A percentile compares a stretch with the other conserved stretches of the same genome.
phyloP scores from a whole-genome alignment of 1,284 basidiomycete genomes.

The Peniophora sp. region DNA sequence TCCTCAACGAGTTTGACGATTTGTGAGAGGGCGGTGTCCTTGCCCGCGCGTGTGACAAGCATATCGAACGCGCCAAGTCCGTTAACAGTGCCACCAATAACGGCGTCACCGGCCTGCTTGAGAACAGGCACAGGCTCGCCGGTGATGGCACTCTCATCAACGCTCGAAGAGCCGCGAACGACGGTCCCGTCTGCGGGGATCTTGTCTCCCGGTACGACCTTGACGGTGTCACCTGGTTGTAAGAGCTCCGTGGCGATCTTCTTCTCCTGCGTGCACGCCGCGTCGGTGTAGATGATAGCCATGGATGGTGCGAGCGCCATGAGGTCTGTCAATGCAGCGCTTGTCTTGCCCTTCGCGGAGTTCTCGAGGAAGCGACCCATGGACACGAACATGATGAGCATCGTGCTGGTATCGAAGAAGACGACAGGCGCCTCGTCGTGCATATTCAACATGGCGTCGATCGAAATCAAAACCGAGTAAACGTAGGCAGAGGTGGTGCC shows the following conservation, averaged over 20 bases:
- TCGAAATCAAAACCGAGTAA: conserved; percentile 77
- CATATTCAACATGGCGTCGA: conserved; percentile 57
- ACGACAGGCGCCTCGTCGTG: conserved; percentile 75
- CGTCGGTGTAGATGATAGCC: conserved; percentile 90
- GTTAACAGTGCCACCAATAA: conserved; percentile 97
- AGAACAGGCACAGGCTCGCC: conserved; percentile 90
- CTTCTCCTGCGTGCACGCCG: conserved; percentile 75
- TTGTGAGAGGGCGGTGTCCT: conserved; percentile 93
- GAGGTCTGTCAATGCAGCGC: conserved; percentile 91
- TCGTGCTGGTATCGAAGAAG: conserved; percentile 98
- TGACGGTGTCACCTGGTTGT: conserved; percentile 89
- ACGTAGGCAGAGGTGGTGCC: conserved; percentile 92
- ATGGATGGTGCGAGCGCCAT: conserved; percentile 93
- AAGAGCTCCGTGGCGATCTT: conserved; percentile 92
- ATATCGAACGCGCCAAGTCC: conserved; percentile 95
- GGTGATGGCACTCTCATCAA: conserved; percentile 97
- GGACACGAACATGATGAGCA: conserved; percentile 97
- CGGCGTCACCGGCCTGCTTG: conserved; percentile 76
- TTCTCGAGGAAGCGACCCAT: conserved; percentile 96
- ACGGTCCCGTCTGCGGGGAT: conserved; percentile 95
- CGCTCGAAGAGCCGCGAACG: conserved; percentile 74
- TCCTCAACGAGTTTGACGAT: conserved; percentile 97
- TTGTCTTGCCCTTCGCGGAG: conserved; percentile 94
- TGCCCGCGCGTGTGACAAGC: conserved; percentile 89
- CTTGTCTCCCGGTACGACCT: conserved; percentile 95